Evolutionary conservation across 2,329 filamentous ascomycete species (phyloP).

Genomic region (Diplodia corticola): DNA sequence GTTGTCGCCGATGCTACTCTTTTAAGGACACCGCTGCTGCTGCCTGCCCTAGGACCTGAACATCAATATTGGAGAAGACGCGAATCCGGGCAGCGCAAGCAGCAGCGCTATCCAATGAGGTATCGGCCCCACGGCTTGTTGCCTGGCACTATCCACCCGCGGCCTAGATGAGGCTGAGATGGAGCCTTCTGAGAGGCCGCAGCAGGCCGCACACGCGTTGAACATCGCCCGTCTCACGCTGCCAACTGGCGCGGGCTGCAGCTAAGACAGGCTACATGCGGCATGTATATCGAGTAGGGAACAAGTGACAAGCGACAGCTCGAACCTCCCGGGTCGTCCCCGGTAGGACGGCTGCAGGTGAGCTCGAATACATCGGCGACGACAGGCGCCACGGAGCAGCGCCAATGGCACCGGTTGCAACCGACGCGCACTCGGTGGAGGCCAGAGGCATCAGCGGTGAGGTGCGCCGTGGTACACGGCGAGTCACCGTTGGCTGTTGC

Average conservation of each 20-base stretch:
- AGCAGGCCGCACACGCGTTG: not conserved
- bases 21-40: conserved; percentile 14
- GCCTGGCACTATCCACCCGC: not conserved
- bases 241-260: conserved; percentile 12
- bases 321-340: not conserved
- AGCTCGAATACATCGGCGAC: conserved; percentile 3
- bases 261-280: not conserved
- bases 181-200: not conserved
- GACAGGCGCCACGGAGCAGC: not conserved
- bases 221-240: not conserved
- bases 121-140: not conserved
- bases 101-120: not conserved
- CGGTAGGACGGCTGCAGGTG: not conserved
- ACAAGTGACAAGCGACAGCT: not conserved
- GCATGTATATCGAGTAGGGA: not conserved
- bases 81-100: not conserved
- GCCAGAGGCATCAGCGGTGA: not conserved
- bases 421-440: not conserved
- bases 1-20: not conserved
- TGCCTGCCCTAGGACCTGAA: conserved; percentile 4
- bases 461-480: not conserved
- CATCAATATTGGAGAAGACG: not conserved
- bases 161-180: conserved; percentile 7
- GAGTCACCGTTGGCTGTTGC: conserved; percentile 2
- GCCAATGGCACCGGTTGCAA: not conserved